Conservation (phyloP, 2,329 filamentous ascomycete species). For the Exophiala sp. region DNA sequence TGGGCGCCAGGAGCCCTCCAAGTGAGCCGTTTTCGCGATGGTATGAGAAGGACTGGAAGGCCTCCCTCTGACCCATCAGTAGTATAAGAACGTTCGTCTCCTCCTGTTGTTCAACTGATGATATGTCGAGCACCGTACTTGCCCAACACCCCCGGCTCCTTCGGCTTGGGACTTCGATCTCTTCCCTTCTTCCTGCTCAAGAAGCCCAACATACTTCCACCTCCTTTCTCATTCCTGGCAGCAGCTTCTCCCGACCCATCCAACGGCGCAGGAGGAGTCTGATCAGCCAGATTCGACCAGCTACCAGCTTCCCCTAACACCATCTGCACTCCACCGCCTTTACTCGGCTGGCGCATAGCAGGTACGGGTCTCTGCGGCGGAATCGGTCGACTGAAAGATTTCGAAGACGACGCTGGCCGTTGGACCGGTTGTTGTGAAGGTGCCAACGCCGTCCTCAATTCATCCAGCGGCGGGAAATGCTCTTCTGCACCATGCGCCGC, state of each 20-base stretch:
- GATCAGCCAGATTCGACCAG: conserved; percentile 85
- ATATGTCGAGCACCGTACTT: conserved; percentile 88
- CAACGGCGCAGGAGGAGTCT: conserved; percentile 55
- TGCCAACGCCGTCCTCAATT: conserved; percentile 22
- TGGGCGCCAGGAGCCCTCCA: too few species aligned
- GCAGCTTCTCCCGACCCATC: conserved; percentile 31
- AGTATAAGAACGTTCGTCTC: neutral
- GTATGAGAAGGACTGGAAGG: too few species aligned
- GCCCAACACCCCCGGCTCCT: conserved; percentile 84
- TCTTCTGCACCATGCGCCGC: conserved; percentile 13
- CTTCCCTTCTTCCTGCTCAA: conserved; percentile 82
- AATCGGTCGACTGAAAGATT: conserved; percentile 39
- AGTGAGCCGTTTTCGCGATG: too few species aligned
- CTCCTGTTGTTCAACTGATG: conserved; percentile 51
- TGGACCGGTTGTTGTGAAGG: conserved; percentile 7
- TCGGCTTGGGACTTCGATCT: conserved; percentile 87
- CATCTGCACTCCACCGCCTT: conserved; percentile 80
- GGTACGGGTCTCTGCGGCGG: conserved; percentile 34
- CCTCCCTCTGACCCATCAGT: too few species aligned
- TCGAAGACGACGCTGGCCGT: conserved; percentile 22
- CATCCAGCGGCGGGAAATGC: conserved; percentile 8
- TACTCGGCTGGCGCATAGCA: conserved; percentile 65
- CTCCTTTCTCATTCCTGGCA: conserved; percentile 34
- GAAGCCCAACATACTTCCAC: conserved; percentile 77
- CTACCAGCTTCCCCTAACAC: conserved; percentile 82